A percentile compares a stretch with the other conserved stretches of the same genome.
Evolutionary conservation across 2,329 filamentous ascomycete genomes (phyloP).

Genomic region (Cladosporium sp.): DNA sequence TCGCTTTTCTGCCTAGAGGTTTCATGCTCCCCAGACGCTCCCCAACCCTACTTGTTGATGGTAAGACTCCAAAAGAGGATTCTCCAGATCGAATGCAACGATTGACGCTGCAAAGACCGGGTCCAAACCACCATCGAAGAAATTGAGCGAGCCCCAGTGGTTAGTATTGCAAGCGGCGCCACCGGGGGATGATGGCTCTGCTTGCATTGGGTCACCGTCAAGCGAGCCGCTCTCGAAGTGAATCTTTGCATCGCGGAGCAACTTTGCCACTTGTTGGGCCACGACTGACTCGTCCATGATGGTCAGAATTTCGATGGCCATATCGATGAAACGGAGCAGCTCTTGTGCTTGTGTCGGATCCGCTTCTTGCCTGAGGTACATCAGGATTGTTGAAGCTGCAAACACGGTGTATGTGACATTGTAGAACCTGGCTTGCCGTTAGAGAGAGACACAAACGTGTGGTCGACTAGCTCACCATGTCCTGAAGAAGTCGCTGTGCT

Average conservation of each 20-base stretch:
- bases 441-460: neutral
- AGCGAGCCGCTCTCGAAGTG: neutral
- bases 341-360: neutral
- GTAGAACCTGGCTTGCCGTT: neutral
- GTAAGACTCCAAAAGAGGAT: constrained; percentile 4
- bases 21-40: neutral
- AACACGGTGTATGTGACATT: constrained; percentile 3
- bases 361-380: constrained; percentile 2
- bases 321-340: neutral
- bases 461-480: neutral
- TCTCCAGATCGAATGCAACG: neutral
- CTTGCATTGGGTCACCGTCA: neutral
- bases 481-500: constrained; percentile 1
- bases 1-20: too few relatives aligned
- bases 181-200: neutral
- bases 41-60: neutral
- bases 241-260: neutral
- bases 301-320: neutral
- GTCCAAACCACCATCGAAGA: constrained; percentile 2
- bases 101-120: neutral
- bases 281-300: constrained; percentile 1
- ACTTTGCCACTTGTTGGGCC: neutral
- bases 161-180: neutral
- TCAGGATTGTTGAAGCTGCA: neutral
- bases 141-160: neutral